phyloP scores from a whole-genome alignment of 257 asterid genomes.

The Petrea volubilis region DNA sequence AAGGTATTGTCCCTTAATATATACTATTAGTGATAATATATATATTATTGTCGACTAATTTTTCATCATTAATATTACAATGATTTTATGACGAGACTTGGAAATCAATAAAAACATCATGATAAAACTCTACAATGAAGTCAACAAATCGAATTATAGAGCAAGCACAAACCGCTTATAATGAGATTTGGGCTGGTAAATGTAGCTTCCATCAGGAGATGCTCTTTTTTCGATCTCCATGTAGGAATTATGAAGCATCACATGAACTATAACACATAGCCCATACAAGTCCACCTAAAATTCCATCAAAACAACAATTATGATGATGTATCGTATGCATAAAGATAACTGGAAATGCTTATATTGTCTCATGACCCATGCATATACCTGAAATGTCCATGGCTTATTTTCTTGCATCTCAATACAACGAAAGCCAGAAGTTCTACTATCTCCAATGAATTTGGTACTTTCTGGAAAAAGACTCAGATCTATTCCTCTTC shows the following conservation, averaged over 20 bases:
- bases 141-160: neutral
- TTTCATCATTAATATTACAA: no score
- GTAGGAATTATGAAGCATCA: constrained; percentile 84
- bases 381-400: constrained; percentile 82
- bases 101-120: neutral
- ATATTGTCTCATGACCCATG: neutral
- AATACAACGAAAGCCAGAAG: constrained; percentile 92
- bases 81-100: no score
- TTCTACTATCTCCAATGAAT: constrained; percentile 84
- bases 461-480: constrained; percentile 64
- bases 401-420: constrained; percentile 93
- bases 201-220: constrained; percentile 47
- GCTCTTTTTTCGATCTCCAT: constrained; percentile 74
- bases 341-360: neutral
- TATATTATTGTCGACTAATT: no score
- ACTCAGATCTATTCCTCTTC: constrained; percentile 83
- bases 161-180: constrained; percentile 57
- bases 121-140: neutral
- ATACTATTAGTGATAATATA: no score
- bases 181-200: constrained; percentile 72
- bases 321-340: neutral
- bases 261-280: constrained; percentile 75
- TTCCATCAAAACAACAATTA: neutral
- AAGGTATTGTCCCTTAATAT: no score
- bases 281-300: constrained; percentile 83